Percentiles rank a stretch among this genome's conserved stretches.
Evolutionary conservation across 2,329 filamentous ascomycete species (phyloP).

Genomic region (Aspergillus ibericus): DNA sequence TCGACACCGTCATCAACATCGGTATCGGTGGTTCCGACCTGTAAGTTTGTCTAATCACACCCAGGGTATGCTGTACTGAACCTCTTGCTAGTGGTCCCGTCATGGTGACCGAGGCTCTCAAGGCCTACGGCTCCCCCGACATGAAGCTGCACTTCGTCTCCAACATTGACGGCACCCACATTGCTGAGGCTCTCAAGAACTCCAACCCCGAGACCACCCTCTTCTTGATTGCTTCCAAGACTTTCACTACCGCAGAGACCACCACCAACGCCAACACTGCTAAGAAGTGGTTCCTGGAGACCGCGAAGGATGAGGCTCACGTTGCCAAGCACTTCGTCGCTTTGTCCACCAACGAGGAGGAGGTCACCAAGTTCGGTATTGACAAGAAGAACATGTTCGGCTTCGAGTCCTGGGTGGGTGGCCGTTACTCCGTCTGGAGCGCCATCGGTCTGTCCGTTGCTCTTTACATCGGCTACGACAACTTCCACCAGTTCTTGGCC

Average conservation of each 20-base stretch:
- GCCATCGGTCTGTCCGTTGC: constrained; percentile 94
- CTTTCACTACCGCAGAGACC: constrained; percentile 97
- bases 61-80: constrained; percentile 22
- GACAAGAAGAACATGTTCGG: constrained; percentile 99
- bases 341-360: constrained; percentile 89
- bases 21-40: constrained; percentile 98
- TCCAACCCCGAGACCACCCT: constrained; percentile 98
- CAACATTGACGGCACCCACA: constrained; percentile 98
- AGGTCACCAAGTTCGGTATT: constrained; percentile 98
- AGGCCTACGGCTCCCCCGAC: constrained; percentile 83
- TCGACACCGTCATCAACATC: constrained; percentile 94
- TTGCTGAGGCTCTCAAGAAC: constrained; percentile 83
- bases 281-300: constrained; percentile 94
- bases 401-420: constrained; percentile 98
- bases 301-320: constrained; percentile 67
- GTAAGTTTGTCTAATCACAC: constrained; percentile 56
- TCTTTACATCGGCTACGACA: constrained; percentile 94
- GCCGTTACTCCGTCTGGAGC: constrained; percentile 98
- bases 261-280: constrained; percentile 95
- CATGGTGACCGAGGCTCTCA: constrained; percentile 98
- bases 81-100: constrained; percentile 71
- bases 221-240: constrained; percentile 98
- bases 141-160: constrained; percentile 96
- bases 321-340: constrained; percentile 99
- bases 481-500: constrained; percentile 93